A percentile compares a stretch with the other conserved stretches of the same genome.
Evolutionary conservation across 352 stramenopile species (phyloP).

Genomic region (Phytopythium vexans): DNA sequence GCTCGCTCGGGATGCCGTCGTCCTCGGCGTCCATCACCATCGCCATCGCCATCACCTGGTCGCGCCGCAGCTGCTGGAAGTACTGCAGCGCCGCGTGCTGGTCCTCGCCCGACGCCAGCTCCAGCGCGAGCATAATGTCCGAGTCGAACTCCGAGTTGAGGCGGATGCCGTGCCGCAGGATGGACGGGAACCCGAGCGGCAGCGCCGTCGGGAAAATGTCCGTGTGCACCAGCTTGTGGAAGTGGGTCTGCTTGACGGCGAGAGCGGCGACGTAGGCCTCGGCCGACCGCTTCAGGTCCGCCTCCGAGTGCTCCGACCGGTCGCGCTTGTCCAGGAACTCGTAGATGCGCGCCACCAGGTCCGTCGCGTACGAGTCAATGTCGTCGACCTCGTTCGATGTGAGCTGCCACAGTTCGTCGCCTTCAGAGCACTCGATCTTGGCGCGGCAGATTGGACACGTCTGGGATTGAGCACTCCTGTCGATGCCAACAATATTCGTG

Average conservation of each 20-base stretch:
- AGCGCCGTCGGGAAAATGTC: conserved; percentile 52
- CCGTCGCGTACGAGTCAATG: conserved; percentile 70
- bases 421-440: conserved; percentile 72
- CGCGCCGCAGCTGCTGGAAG: conserved; percentile 51
- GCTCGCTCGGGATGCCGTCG: conserved; percentile 41
- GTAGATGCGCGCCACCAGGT: conserved; percentile 74
- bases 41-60: conserved; percentile 47
- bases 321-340: conserved; percentile 75
- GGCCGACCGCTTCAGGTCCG: conserved; percentile 42
- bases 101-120: conserved; percentile 58
- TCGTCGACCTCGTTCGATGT: conserved; percentile 70
- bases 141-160: conserved; percentile 48
- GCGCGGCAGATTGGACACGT: conserved; percentile 76
- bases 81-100: conserved; percentile 64
- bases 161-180: conserved; percentile 29
- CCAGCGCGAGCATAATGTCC: conserved; percentile 60
- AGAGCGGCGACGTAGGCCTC: conserved; percentile 43
- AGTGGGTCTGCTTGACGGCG: conserved; percentile 39
- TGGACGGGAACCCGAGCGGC: conserved; percentile 44
- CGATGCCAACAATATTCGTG: no score
- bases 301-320: conserved; percentile 32
- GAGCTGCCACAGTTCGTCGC: conserved; percentile 71
- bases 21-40: conserved; percentile 54
- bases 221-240: conserved; percentile 51
- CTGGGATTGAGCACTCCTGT: conserved; percentile 73